A percentile compares a stretch with the other conserved stretches of the same genome.
phyloP scores from a whole-genome alignment of 2,329 filamentous ascomycete genomes.

The Chrysoporthe deuterocubensis region DNA sequence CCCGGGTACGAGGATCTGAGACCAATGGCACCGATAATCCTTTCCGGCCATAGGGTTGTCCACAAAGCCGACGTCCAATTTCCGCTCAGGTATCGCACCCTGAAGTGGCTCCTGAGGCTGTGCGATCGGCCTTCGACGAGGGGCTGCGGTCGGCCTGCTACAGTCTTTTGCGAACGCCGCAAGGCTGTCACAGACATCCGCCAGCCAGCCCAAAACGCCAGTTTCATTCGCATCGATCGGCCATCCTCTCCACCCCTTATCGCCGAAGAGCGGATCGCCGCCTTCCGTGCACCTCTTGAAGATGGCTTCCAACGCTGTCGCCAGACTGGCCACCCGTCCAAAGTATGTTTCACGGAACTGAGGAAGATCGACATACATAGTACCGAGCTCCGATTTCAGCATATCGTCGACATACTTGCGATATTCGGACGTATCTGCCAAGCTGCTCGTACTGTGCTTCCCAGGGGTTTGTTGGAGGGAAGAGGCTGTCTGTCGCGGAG shows the following conservation, averaged over 20 bases:
- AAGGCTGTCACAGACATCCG: no score
- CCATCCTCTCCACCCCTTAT: no score
- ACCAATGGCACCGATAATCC: conserved; percentile 29
- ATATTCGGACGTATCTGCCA: conserved; percentile 42
- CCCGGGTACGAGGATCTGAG: conserved; percentile 46
- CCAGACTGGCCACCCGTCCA: no score
- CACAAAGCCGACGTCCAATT: conserved; percentile 26
- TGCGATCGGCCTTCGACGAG: conserved; percentile 35
- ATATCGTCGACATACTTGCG: conserved; percentile 39
- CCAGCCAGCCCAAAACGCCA: no score
- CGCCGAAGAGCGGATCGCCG: conserved; percentile 36
- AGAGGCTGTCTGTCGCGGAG: background rate
- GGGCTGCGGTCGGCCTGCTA: conserved; percentile 26
- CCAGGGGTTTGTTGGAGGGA: conserved; percentile 38
- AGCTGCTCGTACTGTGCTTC: conserved; percentile 39
- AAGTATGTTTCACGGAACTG: no score
- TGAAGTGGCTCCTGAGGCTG: conserved; percentile 35
- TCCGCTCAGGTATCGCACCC: conserved; percentile 29
- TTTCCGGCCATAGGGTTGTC: no score
- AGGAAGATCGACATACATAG: conserved; percentile 11
- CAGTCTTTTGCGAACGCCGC: no score
- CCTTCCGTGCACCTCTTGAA: conserved; percentile 26
- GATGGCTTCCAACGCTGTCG: no score
- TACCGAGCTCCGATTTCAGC: conserved; percentile 41
- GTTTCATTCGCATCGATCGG: no score